phyloP scores from a whole-genome alignment of 2,329 filamentous ascomycete species.

The Leptographium flavum region DNA sequence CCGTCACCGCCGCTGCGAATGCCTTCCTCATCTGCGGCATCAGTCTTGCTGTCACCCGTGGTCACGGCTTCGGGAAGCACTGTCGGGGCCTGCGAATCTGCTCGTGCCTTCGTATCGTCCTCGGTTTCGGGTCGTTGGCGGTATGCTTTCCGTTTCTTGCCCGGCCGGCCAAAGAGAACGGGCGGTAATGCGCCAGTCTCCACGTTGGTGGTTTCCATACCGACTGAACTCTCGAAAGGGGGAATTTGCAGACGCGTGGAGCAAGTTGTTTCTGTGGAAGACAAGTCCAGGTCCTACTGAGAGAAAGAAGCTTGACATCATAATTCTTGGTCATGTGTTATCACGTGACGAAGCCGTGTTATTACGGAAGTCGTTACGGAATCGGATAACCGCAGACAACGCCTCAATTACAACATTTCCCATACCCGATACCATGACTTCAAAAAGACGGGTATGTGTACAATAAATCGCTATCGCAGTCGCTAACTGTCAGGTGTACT shows the following conservation, averaged over 20 bases:
- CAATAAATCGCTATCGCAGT: no score
- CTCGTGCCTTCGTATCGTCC: neutral
- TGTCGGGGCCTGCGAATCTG: neutral
- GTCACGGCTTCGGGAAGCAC: neutral
- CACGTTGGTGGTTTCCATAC: neutral
- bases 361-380: no score
- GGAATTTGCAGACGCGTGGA: neutral
- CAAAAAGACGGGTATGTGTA: constrained; percentile 13
- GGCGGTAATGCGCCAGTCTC: constrained; percentile 15
- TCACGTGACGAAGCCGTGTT: no score
- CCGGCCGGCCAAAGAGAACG: constrained; percentile 35
- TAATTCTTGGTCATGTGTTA: no score
- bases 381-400: no score
- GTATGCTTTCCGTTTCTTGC: constrained; percentile 47
- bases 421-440: constrained; percentile 4
- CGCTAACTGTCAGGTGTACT: constrained; percentile 35
- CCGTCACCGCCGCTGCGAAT: constrained; percentile 6
- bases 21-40: neutral
- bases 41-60: neutral
- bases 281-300: no score
- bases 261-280: no score
- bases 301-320: no score
- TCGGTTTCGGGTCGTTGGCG: constrained; percentile 27
- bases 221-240: neutral
- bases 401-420: no score